These are phyloP conservation scores for Serendipita sp. DNA, from an alignment of 1,284 basidiomycete species.

Conservation along the genomic window DNA sequence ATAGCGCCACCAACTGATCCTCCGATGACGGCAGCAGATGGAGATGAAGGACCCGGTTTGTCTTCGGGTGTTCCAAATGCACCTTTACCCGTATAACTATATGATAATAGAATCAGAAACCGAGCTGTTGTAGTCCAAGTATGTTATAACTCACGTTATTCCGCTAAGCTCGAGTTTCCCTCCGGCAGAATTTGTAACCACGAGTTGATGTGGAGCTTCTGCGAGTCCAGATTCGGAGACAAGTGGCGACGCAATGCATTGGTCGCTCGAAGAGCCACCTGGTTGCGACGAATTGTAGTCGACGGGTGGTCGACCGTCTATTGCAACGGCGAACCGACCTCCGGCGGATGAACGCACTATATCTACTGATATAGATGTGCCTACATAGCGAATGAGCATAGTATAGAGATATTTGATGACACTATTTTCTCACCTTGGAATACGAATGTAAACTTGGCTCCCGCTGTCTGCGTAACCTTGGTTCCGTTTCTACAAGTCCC, in stretches of 20 bases:
- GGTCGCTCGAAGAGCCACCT: neutral
- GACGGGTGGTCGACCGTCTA: neutral
- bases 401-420: neutral
- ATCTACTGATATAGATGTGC: neutral
- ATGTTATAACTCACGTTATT: neutral
- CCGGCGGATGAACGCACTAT: neutral
- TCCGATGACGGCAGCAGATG: neutral
- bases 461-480: neutral
- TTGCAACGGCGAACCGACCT: neutral
- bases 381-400: neutral
- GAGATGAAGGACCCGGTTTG: too few species aligned
- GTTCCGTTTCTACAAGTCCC: neutral
- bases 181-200: neutral
- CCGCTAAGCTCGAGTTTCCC: neutral
- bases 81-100: neutral
- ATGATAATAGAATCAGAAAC: neutral
- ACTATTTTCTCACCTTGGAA: neutral
- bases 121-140: too few species aligned
- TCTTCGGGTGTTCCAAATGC: neutral
- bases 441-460: neutral
- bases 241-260: neutral
- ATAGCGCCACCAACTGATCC: neutral
- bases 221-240: neutral
- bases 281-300: neutral
- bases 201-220: neutral